Evolutionary conservation across 2,329 filamentous ascomycete genomes (phyloP).

Genomic region (Xylogone sp.): DNA sequence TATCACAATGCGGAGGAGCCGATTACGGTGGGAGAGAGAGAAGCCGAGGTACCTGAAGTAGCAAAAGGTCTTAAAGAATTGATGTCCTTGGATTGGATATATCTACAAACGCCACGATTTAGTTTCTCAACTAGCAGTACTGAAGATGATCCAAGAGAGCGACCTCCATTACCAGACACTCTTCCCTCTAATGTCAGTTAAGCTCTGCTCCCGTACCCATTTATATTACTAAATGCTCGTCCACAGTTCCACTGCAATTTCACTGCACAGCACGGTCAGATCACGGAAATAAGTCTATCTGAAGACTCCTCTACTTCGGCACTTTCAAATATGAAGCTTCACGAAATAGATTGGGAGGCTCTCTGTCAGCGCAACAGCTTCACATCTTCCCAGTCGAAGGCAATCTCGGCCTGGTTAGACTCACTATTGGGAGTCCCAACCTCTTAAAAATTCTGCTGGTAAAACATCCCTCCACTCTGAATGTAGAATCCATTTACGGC

Average conservation of each 20-base stretch:
- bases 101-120: conserved; percentile 82
- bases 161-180: conserved; percentile 45
- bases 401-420: conserved; percentile 4
- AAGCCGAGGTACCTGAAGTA: conserved; percentile 47
- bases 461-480: too few relatives aligned
- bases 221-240: background rate
- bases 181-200: conserved; percentile 42
- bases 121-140: conserved; percentile 61
- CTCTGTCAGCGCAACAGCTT: conserved; percentile 6
- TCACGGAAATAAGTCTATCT: conserved; percentile 11
- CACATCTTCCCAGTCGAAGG: background rate
- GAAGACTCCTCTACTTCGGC: background rate
- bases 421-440: background rate
- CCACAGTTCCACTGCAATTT: conserved; percentile 5
- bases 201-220: background rate
- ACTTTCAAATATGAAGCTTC: conserved; percentile 33
- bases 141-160: conserved; percentile 47
- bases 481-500: too few relatives aligned
- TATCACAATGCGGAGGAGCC: conserved; percentile 47
- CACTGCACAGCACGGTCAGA: conserved; percentile 18
- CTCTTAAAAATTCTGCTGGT: too few relatives aligned
- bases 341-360: conserved; percentile 42
- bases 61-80: conserved; percentile 60
- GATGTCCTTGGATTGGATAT: conserved; percentile 70
- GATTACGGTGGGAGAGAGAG: conserved; percentile 34